These are phyloP conservation scores for Coffea humblotiana DNA, from an alignment of 305 asterid genomes.

Conservation along the genomic window DNA sequence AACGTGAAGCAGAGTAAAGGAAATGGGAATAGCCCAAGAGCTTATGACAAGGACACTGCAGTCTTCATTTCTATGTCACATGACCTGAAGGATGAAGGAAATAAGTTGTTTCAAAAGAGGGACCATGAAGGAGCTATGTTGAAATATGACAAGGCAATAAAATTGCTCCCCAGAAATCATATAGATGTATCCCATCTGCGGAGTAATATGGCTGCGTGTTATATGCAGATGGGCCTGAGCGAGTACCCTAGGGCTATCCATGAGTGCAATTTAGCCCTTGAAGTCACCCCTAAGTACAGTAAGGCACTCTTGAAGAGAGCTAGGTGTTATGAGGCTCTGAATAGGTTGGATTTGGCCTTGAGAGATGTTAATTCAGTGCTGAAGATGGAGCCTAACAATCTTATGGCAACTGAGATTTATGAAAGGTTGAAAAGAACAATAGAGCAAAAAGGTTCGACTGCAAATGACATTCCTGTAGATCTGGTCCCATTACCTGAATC, in stretches of 20 bases:
- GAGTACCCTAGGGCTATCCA: conserved; percentile 87
- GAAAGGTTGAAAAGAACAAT: conserved; percentile 62
- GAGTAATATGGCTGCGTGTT: conserved; percentile 84
- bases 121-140: conserved; percentile 81
- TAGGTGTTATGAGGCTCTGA: conserved; percentile 85
- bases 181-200: conserved; percentile 71
- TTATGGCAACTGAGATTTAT: conserved; percentile 71
- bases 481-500: conserved; percentile 47
- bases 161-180: conserved; percentile 82
- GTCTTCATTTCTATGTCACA: conserved; percentile 63
- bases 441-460: conserved; percentile 40
- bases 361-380: conserved; percentile 70
- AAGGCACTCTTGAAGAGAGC: conserved; percentile 91
- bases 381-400: conserved; percentile 70
- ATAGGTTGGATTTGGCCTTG: conserved; percentile 66
- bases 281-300: conserved; percentile 80
- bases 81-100: conserved; percentile 80
- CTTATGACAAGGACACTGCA: conserved; percentile 66
- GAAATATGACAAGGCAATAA: conserved; percentile 71
- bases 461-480: conserved; percentile 37
- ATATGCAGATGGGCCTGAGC: conserved; percentile 76
- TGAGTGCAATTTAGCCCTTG: conserved; percentile 89
- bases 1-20: conserved; percentile 33
- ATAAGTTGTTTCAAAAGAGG: conserved; percentile 64
- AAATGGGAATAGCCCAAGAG: conserved; percentile 40